Evolutionary conservation across 106 monocot species (phyloP), one percentile per base, ranked within the genome.

Genomic region (Agapanthus africanus): DNA sequence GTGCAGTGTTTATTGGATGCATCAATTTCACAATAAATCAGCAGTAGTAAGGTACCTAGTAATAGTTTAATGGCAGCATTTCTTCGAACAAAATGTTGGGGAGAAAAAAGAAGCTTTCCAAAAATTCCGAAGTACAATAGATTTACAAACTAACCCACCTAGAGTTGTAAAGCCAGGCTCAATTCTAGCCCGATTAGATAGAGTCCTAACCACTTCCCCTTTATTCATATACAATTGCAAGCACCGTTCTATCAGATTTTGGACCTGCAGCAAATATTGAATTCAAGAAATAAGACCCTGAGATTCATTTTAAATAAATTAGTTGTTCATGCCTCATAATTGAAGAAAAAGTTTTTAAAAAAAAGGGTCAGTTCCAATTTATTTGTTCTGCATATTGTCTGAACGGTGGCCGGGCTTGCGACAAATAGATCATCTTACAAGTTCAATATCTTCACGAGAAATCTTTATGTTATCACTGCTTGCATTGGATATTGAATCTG

Each of bases 211-310:
- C 26, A 99, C 99, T 73, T 99, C 99, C 40, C 74, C 87, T 83
- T 63, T 87, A 76, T 83, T 93, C 99, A 99, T 93, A 67, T 99
- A 99, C 33, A 99, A 77, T 54, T 90, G 93, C 30, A 99, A 32
- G 67, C 99, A 99, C 1, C 90, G 87, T 71, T 99, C 99, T 81
- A 99, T 99, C 70, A 99, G 79, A 87, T 99, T 99, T 59, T 99
- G 99, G 22, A 99, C 99, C 99, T 99, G 80, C 42, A 83, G 51
- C 23, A 72, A 62, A 35, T 14, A 59, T 69, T 70, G 25, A 22
- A 74, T 19, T 22, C 14, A 37, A 57, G 32, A 31, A 46, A 65
- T n/a, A 73, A 73, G 59, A 9, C 40, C 27, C 28, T 35, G 51
- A 69, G 18, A 46, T 51, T 19, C 32, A 5, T 61, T 34, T 3